Evolutionary conservation across 768 basidiomycete genomes (phyloP).

Genomic region (Leucocoprinus leucothites): DNA sequence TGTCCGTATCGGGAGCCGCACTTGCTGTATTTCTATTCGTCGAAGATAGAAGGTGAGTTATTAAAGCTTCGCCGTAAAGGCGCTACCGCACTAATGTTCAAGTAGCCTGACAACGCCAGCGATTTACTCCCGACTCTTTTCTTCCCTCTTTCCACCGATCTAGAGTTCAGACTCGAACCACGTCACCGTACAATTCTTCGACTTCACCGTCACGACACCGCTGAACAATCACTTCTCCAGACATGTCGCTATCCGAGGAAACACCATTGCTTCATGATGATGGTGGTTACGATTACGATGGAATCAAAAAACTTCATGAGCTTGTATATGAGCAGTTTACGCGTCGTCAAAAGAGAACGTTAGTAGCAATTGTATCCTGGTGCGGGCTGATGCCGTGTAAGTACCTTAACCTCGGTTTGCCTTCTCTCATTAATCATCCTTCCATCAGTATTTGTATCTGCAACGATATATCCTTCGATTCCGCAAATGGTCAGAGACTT

Average conservation of each 20-base stretch:
- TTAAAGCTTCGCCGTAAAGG: neutral
- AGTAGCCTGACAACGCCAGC: too few relatives aligned
- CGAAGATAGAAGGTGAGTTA: constrained; percentile 1
- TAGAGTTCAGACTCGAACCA: neutral
- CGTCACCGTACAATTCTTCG: neutral
- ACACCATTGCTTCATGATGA: constrained; percentile 1
- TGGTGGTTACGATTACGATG: neutral
- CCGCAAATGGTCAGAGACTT: constrained; percentile 70
- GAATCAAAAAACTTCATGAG: constrained; percentile 5
- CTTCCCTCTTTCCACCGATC: too few relatives aligned
- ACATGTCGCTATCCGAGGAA: constrained; percentile 2
- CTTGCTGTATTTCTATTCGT: neutral
- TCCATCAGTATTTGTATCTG: constrained; percentile 53
- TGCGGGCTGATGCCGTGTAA: constrained; percentile 53
- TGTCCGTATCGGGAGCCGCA: too few relatives aligned
- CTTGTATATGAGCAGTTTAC: constrained; percentile 47
- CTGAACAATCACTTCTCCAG: neutral
- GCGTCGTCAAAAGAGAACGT: constrained; percentile 35
- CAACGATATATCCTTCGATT: constrained; percentile 70
- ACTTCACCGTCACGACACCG: neutral
- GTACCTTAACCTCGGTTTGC: constrained; percentile 35
- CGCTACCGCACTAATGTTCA: too few relatives aligned
- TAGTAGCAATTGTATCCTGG: constrained; percentile 49
- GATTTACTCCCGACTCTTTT: too few relatives aligned
- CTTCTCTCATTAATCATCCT: constrained; percentile 35